Percentiles rank a stretch among this genome's conserved stretches.
Evolutionary conservation across 257 asterid species (phyloP).

Genomic region (Prunella vulgaris): DNA sequence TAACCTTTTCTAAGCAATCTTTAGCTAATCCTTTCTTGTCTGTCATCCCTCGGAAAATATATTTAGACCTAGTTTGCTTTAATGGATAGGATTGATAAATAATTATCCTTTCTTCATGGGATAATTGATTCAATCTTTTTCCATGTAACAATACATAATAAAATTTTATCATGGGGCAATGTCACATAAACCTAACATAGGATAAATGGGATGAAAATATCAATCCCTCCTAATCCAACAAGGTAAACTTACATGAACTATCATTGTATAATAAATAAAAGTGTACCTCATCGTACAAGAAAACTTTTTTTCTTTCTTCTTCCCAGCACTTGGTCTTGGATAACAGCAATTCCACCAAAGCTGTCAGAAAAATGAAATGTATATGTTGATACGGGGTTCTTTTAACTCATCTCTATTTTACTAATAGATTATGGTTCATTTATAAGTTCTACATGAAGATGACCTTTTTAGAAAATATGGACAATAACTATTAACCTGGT

Average conservation of each 20-base stretch:
- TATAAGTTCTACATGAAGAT: too few species aligned
- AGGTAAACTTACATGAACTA: neutral
- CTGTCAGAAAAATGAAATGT: slow-evolving; percentile 42
- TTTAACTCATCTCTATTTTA: slow-evolving; percentile 6
- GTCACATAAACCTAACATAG: too few species aligned
- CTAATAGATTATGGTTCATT: neutral
- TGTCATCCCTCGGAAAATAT: neutral
- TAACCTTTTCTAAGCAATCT: neutral
- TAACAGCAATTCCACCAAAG: slow-evolving; percentile 74
- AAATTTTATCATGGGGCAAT: too few species aligned
- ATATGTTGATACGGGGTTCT: neutral
- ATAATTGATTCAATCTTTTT: too few species aligned
- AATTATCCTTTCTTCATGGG: too few species aligned
- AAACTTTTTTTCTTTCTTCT: slow-evolving; percentile 76
- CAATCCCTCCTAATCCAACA: too few species aligned
- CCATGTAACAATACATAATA: too few species aligned
- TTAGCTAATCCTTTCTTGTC: neutral
- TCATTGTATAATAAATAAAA: neutral
- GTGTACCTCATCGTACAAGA: slow-evolving; percentile 84
- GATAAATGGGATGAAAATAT: too few species aligned
- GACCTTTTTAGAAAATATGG: neutral
- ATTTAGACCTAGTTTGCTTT: too few species aligned
- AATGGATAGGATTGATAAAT: too few species aligned
- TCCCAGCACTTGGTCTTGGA: slow-evolving; percentile 86
- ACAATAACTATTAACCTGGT: slow-evolving; percentile 51